These are phyloP conservation scores for Acacia pycnantha DNA, from an alignment of 331 rosid genomes.

Conservation along the genomic window DNA sequence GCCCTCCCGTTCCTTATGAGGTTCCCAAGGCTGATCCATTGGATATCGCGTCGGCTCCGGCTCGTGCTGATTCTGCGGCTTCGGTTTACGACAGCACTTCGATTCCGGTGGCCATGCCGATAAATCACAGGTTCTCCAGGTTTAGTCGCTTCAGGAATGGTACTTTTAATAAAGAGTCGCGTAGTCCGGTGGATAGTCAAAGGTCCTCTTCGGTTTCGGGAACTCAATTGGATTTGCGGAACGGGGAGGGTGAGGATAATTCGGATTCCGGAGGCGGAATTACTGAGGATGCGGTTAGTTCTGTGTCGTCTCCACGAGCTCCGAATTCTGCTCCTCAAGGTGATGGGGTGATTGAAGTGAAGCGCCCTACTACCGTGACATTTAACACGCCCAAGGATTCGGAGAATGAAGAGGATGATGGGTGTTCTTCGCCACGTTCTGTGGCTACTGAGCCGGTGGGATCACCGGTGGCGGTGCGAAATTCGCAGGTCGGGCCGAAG, in stretches of 20 bases:
- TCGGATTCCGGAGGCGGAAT: conserved; percentile 39
- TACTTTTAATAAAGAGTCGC: conserved; percentile 30
- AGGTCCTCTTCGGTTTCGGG: conserved; percentile 54
- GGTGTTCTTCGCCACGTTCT: conserved; percentile 53
- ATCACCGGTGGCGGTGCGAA: conserved; percentile 38
- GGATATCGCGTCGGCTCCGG: conserved; percentile 38
- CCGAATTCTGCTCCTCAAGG: conserved; percentile 32
- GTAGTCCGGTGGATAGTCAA: conserved; percentile 53
- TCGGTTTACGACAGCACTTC: conserved; percentile 41
- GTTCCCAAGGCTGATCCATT: conserved; percentile 77
- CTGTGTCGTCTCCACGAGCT: conserved; percentile 31
- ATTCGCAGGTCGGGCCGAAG: conserved; percentile 6
- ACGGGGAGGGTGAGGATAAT: conserved; percentile 33
- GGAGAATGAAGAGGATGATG: conserved; percentile 47
- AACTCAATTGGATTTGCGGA: conserved; percentile 43
- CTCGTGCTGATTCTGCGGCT: conserved; percentile 33
- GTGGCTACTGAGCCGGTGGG: conserved; percentile 57
- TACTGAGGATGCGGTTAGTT: conserved; percentile 33
- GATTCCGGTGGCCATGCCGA: conserved; percentile 63
- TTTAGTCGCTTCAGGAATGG: conserved; percentile 49
- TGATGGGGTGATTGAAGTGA: conserved; percentile 27
- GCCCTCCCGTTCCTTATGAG: conserved; percentile 69
- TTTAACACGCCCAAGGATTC: conserved; percentile 66
- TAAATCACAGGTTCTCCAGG: conserved; percentile 42
- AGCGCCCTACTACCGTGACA: conserved; percentile 56